Evolutionary conservation across 257 asterid species (phyloP).

Genomic region (Nicotiana benthamiana): DNA sequence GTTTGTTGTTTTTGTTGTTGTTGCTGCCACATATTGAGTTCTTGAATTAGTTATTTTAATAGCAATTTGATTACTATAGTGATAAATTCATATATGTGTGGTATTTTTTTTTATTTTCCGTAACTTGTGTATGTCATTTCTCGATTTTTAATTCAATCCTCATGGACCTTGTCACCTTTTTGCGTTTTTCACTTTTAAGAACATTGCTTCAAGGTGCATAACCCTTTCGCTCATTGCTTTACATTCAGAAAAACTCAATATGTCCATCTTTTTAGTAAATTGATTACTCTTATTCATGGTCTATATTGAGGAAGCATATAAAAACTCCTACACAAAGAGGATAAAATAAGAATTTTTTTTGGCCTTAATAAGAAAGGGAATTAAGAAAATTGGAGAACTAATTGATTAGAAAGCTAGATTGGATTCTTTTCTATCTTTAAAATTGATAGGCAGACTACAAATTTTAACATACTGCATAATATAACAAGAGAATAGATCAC

Average conservation of each 20-base stretch:
- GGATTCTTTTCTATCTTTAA: not conserved
- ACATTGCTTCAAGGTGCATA: not conserved
- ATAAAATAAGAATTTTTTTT: not conserved
- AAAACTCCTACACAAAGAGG: not conserved
- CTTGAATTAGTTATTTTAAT: not conserved
- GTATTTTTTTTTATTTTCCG: not conserved
- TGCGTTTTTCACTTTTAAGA: not conserved
- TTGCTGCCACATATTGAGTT: not conserved
- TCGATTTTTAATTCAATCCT: not conserved
- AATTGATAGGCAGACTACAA: not conserved
- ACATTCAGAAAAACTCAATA: not conserved
- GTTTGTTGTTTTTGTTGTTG: too few relatives aligned
- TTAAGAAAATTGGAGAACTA: not conserved
- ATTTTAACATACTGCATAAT: not conserved
- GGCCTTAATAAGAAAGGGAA: not conserved
- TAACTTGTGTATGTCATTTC: not conserved
- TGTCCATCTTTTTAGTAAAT: not conserved
- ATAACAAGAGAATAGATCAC: not conserved
- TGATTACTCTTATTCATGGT: not conserved
- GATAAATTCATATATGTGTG: not conserved
- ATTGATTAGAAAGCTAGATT: not conserved
- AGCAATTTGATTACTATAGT: not conserved
- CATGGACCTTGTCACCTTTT: not conserved
- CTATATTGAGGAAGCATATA: not conserved
- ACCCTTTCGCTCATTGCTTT: not conserved